phyloP scores from a whole-genome alignment of 73 alveolate species.

The Effrenium voratum region DNA sequence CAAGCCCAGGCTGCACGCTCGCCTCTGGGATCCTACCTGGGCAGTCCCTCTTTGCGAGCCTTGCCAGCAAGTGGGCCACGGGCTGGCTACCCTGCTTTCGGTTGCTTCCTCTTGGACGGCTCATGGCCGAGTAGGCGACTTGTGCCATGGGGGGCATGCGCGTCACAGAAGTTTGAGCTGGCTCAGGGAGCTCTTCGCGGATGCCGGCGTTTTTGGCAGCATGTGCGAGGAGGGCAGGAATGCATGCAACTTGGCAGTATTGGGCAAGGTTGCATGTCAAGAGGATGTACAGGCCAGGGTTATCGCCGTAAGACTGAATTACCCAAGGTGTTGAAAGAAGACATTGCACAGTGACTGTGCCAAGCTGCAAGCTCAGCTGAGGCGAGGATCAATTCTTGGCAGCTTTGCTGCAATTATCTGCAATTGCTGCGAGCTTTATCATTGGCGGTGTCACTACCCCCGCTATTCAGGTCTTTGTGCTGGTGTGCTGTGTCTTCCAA shows the following conservation, averaged over 20 bases:
- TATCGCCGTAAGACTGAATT: too few species aligned
- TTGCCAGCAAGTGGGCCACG: not conserved
- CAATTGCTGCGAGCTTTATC: too few species aligned
- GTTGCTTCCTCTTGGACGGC: too few species aligned
- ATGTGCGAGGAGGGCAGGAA: constrained; percentile 1
- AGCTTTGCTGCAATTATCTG: too few species aligned
- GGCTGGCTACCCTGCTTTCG: too few species aligned
- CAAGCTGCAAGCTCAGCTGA: not conserved
- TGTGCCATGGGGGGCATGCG: not conserved
- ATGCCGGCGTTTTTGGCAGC: constrained; percentile 49
- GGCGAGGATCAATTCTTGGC: constrained; percentile 31
- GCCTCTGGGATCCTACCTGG: constrained; percentile 82
- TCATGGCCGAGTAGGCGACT: too few species aligned
- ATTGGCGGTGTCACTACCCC: too few species aligned
- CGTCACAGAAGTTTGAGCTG: not conserved
- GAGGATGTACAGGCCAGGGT: too few species aligned
- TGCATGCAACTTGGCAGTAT: constrained; percentile 10
- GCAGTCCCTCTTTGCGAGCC: constrained; percentile 69
- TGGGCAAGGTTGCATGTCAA: not conserved
- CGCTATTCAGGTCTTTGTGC: too few species aligned
- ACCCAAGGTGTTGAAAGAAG: not conserved
- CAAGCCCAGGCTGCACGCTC: constrained; percentile 60
- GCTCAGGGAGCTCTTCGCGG: constrained; percentile 52
- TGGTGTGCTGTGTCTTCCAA: too few species aligned
- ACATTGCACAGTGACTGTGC: not conserved